Base-by-base conservation (phyloP, 352 stramenopile species). In the Globisporangium sylvaticum region DNA sequence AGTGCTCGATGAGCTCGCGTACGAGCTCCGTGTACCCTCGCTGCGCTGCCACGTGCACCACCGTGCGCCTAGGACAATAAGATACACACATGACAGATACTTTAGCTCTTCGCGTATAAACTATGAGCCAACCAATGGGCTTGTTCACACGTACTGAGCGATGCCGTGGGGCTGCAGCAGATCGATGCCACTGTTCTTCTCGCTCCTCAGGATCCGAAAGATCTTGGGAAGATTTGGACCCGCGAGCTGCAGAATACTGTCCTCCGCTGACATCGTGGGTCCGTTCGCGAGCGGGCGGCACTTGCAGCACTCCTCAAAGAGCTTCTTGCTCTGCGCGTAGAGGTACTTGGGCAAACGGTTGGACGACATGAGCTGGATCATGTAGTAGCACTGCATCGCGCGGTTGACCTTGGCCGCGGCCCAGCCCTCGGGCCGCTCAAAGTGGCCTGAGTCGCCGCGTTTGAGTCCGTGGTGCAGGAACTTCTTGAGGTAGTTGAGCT, bases 281-380 rank as follows among this genome's bases (percentile, higher is more conserved):
- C 86, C 84, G 44, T 82, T 75, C 3, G 80, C 71, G 4, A 92
- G 70, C 12, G 80, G 82, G 1, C 67, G 76, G 39, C 84, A 91
- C 66, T 84, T 82, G 63, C 84, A 88, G 64, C 86, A 94, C 64
- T 94, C 84, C 8, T 91, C 81, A 59, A 89, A 94, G 3, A 94
- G 72, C 25, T 79, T 78, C 60, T 90, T 92, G 67, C 77, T 87
- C 64, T 90, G 84, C 46, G 73, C 63, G 4, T 66, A 69, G 0
- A 90, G 70, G 58, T 88, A 78, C n/a, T 87, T 66, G 10, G 82
- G 74, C 32, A 78, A 65, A 15, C 71, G 65, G 18, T 71, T 83
- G 22, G 80, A 63, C n/a, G 74, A 62, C 10, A 89, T 53, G 15
- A 79, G 58, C 18, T 87, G 74, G 58, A 89, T 75, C 34, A 74